Percentiles rank a stretch among this genome's conserved stretches.
These are phyloP conservation scores for Plantago major DNA, from an alignment of 257 asterid genomes.

Conservation along the genomic window DNA sequence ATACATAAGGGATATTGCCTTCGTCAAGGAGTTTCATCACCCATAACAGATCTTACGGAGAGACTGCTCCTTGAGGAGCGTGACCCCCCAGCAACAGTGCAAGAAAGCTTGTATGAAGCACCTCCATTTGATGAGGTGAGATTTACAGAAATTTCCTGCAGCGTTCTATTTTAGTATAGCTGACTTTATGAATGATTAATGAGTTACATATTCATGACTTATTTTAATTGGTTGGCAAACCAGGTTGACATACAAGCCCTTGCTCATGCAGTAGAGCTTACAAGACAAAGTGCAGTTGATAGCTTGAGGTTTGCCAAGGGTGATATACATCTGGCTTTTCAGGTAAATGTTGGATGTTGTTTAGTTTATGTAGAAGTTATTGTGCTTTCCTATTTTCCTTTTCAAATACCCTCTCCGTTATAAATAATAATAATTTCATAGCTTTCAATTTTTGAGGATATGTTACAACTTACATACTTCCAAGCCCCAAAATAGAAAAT, in stretches of 20 bases:
- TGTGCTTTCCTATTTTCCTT: too few relatives aligned
- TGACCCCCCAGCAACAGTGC: constrained; percentile 78
- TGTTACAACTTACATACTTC: too few relatives aligned
- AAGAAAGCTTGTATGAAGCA: constrained; percentile 72
- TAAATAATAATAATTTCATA: too few relatives aligned
- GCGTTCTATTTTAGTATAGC: not conserved
- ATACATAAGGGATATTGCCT: constrained; percentile 88
- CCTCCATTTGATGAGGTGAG: constrained; percentile 97
- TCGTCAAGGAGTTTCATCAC: constrained; percentile 82
- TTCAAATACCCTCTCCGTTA: too few relatives aligned
- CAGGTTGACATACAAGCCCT: constrained; percentile 98
- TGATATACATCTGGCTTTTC: constrained; percentile 82
- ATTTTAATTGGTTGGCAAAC: constrained; percentile 21
- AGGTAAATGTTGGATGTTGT: constrained; percentile 39
- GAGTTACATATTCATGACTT: constrained; percentile 6
- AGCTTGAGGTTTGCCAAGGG: constrained; percentile 98
- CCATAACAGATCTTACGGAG: constrained; percentile 85
- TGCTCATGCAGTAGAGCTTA: constrained; percentile 97
- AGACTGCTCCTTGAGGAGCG: constrained; percentile 98
- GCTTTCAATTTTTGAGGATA: too few relatives aligned
- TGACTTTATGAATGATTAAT: constrained; percentile 6
- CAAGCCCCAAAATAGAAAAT: too few relatives aligned
- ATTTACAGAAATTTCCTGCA: constrained; percentile 2
- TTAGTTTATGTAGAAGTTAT: too few relatives aligned
- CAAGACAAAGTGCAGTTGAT: constrained; percentile 97